Conservation (phyloP, 371 early-diverging fungal genomes). For the Zopfochytrium polystomum region DNA sequence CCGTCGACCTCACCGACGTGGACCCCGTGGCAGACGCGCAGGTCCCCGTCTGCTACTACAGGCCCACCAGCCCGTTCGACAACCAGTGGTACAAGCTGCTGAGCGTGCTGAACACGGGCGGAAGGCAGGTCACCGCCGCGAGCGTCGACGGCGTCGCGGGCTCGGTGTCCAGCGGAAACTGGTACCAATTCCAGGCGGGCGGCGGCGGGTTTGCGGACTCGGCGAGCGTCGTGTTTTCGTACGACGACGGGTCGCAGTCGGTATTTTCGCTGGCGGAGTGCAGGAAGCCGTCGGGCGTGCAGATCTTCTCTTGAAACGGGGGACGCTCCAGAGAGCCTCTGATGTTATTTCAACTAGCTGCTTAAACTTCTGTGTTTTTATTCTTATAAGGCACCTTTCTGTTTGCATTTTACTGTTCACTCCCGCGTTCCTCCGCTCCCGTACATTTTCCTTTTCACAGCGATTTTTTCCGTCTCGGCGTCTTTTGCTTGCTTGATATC, state of each 20-base stretch:
- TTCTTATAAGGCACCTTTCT: too few relatives aligned
- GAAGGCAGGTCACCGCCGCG: background rate
- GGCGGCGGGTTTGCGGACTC: background rate
- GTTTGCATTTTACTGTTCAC: too few relatives aligned
- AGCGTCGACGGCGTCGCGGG: background rate
- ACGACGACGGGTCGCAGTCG: background rate
- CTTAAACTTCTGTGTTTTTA: too few relatives aligned
- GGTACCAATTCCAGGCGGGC: slow-evolving; percentile 5
- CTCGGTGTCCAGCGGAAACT: background rate
- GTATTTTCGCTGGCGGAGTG: background rate
- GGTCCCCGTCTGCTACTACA: slow-evolving; percentile 1
- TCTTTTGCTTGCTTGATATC: too few relatives aligned
- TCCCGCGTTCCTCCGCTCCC: too few relatives aligned
- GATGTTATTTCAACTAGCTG: too few relatives aligned
- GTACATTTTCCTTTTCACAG: too few relatives aligned
- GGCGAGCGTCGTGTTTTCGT: slow-evolving; percentile 3
- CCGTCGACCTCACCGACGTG: background rate
- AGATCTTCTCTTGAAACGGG: slow-evolving; percentile 6
- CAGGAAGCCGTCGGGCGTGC: background rate
- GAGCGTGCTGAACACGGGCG: background rate
- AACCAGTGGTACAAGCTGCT: background rate
- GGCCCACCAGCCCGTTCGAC: background rate
- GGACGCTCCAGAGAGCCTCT: too few relatives aligned
- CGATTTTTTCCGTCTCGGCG: too few relatives aligned
- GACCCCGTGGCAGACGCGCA: background rate